phyloP scores from a whole-genome alignment of 495 filamentous ascomycete genomes.

The Venustampulla echinocandica region DNA sequence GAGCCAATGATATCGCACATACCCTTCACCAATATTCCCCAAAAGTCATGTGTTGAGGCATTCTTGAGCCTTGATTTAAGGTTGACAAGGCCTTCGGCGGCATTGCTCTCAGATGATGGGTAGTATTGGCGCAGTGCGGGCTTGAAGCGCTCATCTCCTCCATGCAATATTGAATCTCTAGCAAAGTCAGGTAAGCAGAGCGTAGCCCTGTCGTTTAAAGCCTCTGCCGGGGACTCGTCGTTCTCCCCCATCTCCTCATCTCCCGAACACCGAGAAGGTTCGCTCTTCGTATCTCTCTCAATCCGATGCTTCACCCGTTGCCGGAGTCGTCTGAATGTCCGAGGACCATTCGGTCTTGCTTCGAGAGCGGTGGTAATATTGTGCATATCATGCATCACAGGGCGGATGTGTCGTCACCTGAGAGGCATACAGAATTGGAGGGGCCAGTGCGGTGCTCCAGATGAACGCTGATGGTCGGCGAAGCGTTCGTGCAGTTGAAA shows the following conservation, averaged over 20 bases:
- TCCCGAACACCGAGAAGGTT: constrained; percentile 4
- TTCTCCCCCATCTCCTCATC: constrained; percentile 5
- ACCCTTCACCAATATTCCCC: constrained; percentile 57
- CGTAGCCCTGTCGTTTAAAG: constrained; percentile 24
- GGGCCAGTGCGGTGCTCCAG: background rate
- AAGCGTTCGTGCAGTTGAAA: too few species aligned
- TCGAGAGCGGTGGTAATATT: constrained; percentile 1
- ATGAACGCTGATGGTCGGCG: too few species aligned
- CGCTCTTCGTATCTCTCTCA: constrained; percentile 10
- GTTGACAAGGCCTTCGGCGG: constrained; percentile 51
- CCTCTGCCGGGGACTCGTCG: constrained; percentile 5
- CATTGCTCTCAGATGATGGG: constrained; percentile 47
- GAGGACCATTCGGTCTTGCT: constrained; percentile 14
- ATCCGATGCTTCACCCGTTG: constrained; percentile 13
- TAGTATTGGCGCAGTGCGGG: constrained; percentile 31
- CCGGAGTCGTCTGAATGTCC: constrained; percentile 15
- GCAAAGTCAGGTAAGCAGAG: constrained; percentile 36
- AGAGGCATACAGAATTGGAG: constrained; percentile 7
- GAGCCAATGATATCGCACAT: constrained; percentile 54
- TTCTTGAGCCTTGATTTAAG: constrained; percentile 52
- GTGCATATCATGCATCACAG: constrained; percentile 15
- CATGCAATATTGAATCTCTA: constrained; percentile 32
- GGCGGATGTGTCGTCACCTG: background rate
- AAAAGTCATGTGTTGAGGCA: constrained; percentile 54
- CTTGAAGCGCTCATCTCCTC: constrained; percentile 43